Percentiles rank a stretch among this genome's conserved stretches.
Evolutionary conservation across 2,329 filamentous ascomycete genomes (phyloP).

Genomic region (Apiospora sp.): DNA sequence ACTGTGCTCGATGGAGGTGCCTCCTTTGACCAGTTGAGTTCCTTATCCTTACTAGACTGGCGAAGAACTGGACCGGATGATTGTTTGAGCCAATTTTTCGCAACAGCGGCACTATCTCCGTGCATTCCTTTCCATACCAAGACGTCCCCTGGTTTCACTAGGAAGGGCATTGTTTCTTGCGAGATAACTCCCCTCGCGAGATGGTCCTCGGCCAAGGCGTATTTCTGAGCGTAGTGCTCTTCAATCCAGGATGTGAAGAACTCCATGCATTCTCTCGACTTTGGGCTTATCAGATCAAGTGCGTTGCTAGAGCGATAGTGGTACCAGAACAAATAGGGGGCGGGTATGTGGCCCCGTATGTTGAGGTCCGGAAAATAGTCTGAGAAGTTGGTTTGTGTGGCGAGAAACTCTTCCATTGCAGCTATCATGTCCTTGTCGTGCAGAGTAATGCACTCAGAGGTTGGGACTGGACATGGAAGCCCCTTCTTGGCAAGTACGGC

Average conservation of each 20-base stretch:
- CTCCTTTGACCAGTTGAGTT: neutral
- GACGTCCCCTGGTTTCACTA: neutral
- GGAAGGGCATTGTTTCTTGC: neutral
- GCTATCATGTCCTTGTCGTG: neutral
- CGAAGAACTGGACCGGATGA: neutral
- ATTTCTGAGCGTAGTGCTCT: neutral
- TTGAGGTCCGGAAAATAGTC: neutral
- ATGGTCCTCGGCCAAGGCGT: neutral
- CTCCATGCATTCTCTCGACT: neutral
- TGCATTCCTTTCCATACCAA: neutral
- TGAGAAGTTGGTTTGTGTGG: neutral
- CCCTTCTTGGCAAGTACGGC: neutral
- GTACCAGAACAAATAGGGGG: neutral
- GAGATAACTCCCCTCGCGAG: neutral
- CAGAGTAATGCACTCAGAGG: neutral
- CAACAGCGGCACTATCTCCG: neutral
- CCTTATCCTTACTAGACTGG: neutral
- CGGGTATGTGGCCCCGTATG: neutral
- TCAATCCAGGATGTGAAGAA: neutral
- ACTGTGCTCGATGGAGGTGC: neutral
- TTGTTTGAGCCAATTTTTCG: neutral
- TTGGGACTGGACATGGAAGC: neutral
- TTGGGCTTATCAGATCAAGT: neutral
- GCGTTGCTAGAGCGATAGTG: neutral
- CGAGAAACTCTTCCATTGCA: neutral